Base-by-base conservation (phyloP, 2,329 filamentous ascomycete species). In the Fusarium euwallaceae region DNA sequence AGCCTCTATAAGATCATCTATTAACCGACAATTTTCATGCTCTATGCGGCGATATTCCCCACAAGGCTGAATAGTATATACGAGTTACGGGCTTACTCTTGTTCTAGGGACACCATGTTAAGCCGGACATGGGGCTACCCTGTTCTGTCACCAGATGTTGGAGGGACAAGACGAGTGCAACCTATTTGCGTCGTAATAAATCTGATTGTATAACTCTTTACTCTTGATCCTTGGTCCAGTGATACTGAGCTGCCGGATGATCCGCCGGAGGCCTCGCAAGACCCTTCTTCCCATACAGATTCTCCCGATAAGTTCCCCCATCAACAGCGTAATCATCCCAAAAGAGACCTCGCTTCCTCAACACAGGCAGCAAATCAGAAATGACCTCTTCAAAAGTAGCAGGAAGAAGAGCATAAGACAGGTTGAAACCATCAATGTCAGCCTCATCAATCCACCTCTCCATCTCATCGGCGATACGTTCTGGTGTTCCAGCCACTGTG, bases 301-400 rank as follows among this genome's bases (percentile, higher is more conserved):
- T 86, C 78, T 86, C 85, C 4, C 85, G 76, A 43, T 85, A 86
- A 0, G 84, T 86, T 3, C 84, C 85, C 0, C 83, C 80, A 4
- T 84, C 82, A 0, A 86, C 83, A 1, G 78, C 81, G 51, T 87
- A 88, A 32, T 84, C 84, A 22, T 86, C 84, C 84, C 86, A 90
- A 76, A 91, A 90, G 4, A 92, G 75, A 0, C 91, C 91, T 16
- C 92, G 83, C 24, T 83, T 81, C 51, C 85, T 86, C 29, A 94
- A 81, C 72, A 93, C 92, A 0, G 92, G 91, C 0, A 94, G 75
- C 4, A 94, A 80, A 11, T 92, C 82, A 10, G 92, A 88, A 36
- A 92, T 88, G 1, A 94, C 87, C 71, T 94, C 92, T 66, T 91
- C 87, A 79, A 93, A 94, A 0, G 89, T 91, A 48, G 87, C 87